Evolutionary conservation across 2,329 filamentous ascomycete species (phyloP).

Genomic region (Sclerotinia nivalis): DNA sequence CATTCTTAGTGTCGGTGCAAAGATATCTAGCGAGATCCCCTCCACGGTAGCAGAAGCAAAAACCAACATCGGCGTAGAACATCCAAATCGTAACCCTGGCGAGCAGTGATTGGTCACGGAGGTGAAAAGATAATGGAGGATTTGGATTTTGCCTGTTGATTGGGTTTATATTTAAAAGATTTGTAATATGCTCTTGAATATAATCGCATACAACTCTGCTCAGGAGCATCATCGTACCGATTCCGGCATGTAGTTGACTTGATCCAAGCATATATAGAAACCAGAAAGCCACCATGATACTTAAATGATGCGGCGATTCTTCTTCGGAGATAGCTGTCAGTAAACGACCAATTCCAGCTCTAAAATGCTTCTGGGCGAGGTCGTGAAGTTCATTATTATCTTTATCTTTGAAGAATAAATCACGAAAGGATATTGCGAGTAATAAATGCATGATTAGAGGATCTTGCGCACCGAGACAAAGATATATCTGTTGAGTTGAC

Average conservation of each 20-base stretch:
- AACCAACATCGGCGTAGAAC: constrained; percentile 18
- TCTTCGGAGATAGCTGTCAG: constrained; percentile 11
- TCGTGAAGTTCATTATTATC: neutral
- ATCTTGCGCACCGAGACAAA: constrained; percentile 16
- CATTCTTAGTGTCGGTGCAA: constrained; percentile 1
- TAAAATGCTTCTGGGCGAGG: constrained; percentile 13
- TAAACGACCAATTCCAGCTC: constrained; percentile 14
- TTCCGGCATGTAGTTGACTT: constrained; percentile 1
- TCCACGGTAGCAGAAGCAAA: constrained; percentile 20
- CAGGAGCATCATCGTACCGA: constrained; percentile 16
- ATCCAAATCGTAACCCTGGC: constrained; percentile 13
- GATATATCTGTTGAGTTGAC: constrained; percentile 14
- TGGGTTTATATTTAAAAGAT: neutral
- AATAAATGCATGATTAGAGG: constrained; percentile 17
- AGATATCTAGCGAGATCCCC: constrained; percentile 15
- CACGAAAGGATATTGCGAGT: constrained; percentile 16
- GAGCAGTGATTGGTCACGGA: constrained; percentile 6
- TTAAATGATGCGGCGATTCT: neutral
- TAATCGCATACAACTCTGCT: constrained; percentile 10
- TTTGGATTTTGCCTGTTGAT: neutral
- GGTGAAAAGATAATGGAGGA: neutral
- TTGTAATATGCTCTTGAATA: constrained; percentile 9
- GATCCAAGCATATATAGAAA: constrained; percentile 20
- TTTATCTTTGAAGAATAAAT: neutral
- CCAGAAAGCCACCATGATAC: constrained; percentile 18